Evolutionary conservation across 78 protist species (phyloP), one percentile per base, ranked within the genome.

Genomic region (Protostelium mycophagum): DNA sequence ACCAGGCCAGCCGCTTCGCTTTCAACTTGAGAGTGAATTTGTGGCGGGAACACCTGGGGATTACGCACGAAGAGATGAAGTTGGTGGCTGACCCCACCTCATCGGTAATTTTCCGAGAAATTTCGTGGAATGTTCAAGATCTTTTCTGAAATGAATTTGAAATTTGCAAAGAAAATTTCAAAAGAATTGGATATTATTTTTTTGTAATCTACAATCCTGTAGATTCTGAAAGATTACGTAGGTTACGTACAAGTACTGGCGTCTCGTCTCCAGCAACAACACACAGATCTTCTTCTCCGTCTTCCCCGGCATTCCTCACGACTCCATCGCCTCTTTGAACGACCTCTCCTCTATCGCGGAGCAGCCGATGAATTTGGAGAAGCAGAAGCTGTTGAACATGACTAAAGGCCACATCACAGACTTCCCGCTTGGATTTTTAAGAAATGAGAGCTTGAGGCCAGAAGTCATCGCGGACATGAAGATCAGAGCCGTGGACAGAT

Each of bases 21-120:
- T 89, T 85, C 86, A 92, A 92, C 86, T 63, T 92, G 29, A 84
- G 94, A 38, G 37, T 92, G 35, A 36, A 92, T 37, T 31, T 92
- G 35, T 89, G 91, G 94, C 88, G 90, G 86, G 94, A 92, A 63
- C 94, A 92, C 83, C 38, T 92, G n/a, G 94, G 94, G 28, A 28
- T 92, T 35, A 51, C 5, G 5, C 73, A 5, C 5, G 73, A 51
- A 16, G 73, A 51, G 73, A 51, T 51, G 31, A 51, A 51, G 16
- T 51, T 51, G 73, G 73, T 51, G 31, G 73, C 73, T 25, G 73
- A 51, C 73, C 73, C 73, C 5, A 16, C 16, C 16, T 51, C 73
- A 16, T 25, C 73, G 73, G 73, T 51, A 16, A 51, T n/a, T n/a
- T n/a, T n/a, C n/a, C n/a, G 73, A 51, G 73, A 16, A 51, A 16